Conservation (phyloP, 306 rosid species). For the Quercus wislizeni region DNA sequence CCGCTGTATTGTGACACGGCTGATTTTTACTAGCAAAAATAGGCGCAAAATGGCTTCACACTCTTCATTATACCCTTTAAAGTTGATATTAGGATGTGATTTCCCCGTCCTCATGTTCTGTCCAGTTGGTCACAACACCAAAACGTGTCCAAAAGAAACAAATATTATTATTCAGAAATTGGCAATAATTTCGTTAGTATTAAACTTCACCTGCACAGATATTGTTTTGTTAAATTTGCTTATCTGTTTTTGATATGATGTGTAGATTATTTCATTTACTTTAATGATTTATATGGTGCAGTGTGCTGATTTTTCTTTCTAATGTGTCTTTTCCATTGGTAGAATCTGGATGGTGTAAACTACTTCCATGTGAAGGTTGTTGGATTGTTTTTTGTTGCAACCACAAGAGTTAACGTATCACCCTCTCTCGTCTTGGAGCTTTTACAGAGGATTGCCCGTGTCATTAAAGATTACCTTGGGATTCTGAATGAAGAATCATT, state of each 20-base stretch:
- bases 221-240: not conserved
- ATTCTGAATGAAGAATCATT: slow-evolving; percentile 80
- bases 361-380: slow-evolving; percentile 90
- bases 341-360: slow-evolving; percentile 87
- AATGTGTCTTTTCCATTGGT: slow-evolving; percentile 5
- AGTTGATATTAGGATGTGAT: too few relatives aligned
- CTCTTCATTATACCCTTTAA: too few relatives aligned
- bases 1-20: too few relatives aligned
- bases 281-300: not conserved
- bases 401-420: slow-evolving; percentile 66
- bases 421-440: slow-evolving; percentile 86
- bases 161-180: not conserved
- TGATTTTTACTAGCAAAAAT: too few relatives aligned
- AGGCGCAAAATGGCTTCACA: too few relatives aligned
- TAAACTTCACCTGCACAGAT: not conserved
- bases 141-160: not conserved
- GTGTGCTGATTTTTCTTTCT: slow-evolving; percentile 17
- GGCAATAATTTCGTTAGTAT: not conserved
- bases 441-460: slow-evolving; percentile 83
- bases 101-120: too few relatives aligned
- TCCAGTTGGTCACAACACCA: too few relatives aligned
- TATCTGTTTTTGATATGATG: slow-evolving; percentile 3
- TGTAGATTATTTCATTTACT: not conserved
- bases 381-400: slow-evolving; percentile 81
- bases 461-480: slow-evolving; percentile 85